phyloP scores from a whole-genome alignment of 1,284 basidiomycete genomes.

The Cystobasidium slooffiae region DNA sequence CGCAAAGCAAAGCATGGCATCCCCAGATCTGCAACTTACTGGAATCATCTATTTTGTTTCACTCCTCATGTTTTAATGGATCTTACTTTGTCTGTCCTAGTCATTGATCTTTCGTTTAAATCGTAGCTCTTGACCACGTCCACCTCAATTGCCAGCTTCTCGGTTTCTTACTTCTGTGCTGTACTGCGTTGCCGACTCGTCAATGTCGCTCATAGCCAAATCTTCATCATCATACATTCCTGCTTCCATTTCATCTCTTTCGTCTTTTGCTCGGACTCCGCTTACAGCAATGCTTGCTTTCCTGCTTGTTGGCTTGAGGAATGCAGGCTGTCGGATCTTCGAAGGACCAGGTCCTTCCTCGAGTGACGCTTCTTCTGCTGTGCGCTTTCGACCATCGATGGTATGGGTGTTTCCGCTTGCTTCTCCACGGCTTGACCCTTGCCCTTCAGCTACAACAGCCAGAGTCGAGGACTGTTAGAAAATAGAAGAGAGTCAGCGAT shows the following conservation, averaged over 20 bases:
- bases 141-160: neutral
- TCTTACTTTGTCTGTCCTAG: too few relatives aligned
- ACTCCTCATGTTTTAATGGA: too few relatives aligned
- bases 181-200: constrained; percentile 23
- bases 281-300: constrained; percentile 21
- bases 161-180: constrained; percentile 7
- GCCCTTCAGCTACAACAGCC: too few relatives aligned
- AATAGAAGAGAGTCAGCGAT: too few relatives aligned
- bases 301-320: neutral
- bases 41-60: too few relatives aligned
- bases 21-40: too few relatives aligned
- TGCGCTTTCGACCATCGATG: neutral
- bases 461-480: too few relatives aligned
- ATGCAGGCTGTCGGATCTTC: neutral
- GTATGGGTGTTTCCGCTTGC: too few relatives aligned
- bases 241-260: constrained; percentile 14
- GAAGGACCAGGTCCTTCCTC: too few relatives aligned
- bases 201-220: neutral
- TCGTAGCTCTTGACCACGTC: neutral
- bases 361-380: neutral
- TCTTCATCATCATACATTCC: neutral
- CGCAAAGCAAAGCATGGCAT: too few relatives aligned
- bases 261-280: neutral
- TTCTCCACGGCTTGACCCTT: too few relatives aligned
- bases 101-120: neutral